Base-by-base conservation (phyloP, 1,139 yeast species). In the Sugiyamaella xylanicola region DNA sequence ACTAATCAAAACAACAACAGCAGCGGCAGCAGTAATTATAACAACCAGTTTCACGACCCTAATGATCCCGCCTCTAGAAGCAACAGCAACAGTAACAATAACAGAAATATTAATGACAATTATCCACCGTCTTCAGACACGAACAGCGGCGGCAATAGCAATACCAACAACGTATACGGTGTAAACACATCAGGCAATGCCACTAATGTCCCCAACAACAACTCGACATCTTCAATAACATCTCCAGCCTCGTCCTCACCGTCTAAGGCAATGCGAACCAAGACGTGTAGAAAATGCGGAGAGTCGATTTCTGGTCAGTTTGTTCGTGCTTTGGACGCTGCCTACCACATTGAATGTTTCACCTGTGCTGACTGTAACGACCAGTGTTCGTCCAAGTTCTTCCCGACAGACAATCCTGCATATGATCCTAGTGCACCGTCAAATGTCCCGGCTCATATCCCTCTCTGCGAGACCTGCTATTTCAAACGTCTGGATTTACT, bases 401-500 rank as follows among this genome's bases (percentile, higher is more conserved):
- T 86, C 71, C 87, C 91, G 0, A 70, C 76, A 13, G 80, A 62
- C 22, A 62, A 61, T 19, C 64, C 64, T 15, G 63, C 63, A n/a
- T 62, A 75, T 19, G 74, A 77, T 7, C 83, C 53, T 8, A 17
- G 13, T 19, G 51, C 43, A 20, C 43, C 54, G 7, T n/a, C 48
- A 36, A 21, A 79, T 4, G 20, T 37, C 2, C 46, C 50, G 9
- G 19, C 49, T 13, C 83, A 84, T 60, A 85, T 89, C 2, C 90
- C 97, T 0, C 77, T 95, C 29, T 95, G 99, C 73, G 99, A 95
- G 71, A 87, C 84, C 63, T 96, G 95, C 72, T 93, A 92, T 69
- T 93, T 93, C 75, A 84, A 84, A 64, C 82, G 95, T 63, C 80
- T 91, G 58, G 87, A 89, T 58, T 77, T 93, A 56, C 81, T 93